Evolutionary conservation across 495 filamentous ascomycete genomes (phyloP).

Genomic region (Penicillium egyptiacum): DNA sequence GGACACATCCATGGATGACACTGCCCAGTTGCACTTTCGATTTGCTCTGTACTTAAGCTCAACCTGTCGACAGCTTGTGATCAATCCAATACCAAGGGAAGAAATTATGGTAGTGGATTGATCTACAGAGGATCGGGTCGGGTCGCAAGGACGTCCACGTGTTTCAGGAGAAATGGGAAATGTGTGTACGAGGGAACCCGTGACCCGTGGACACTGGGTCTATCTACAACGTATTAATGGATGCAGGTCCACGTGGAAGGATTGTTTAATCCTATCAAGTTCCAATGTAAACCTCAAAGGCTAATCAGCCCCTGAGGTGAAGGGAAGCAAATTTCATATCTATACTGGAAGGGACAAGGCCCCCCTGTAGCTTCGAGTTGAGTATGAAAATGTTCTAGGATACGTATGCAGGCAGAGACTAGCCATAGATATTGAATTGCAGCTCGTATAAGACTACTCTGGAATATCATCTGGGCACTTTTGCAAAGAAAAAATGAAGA

Average conservation of each 20-base stretch:
- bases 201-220: too few species aligned
- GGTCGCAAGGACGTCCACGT: background rate
- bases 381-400: too few species aligned
- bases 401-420: too few species aligned
- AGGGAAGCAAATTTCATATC: background rate
- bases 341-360: background rate
- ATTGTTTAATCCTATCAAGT: too few species aligned
- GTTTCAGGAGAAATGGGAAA: background rate
- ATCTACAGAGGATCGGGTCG: constrained; percentile 1
- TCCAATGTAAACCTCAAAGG: background rate
- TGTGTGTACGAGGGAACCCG: too few species aligned
- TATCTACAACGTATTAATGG: too few species aligned
- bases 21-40: too few species aligned
- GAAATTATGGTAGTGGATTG: background rate
- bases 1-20: too few species aligned
- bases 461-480: background rate
- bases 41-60: background rate
- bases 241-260: too few species aligned
- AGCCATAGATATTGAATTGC: background rate
- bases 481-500: background rate
- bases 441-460: background rate
- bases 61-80: background rate
- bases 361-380: too few species aligned
- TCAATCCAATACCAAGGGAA: background rate
- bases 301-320: background rate